Percentiles rank a stretch among this genome's conserved stretches.
phyloP scores from a whole-genome alignment of 2,329 filamentous ascomycete genomes.

The Lachnellula arida region DNA sequence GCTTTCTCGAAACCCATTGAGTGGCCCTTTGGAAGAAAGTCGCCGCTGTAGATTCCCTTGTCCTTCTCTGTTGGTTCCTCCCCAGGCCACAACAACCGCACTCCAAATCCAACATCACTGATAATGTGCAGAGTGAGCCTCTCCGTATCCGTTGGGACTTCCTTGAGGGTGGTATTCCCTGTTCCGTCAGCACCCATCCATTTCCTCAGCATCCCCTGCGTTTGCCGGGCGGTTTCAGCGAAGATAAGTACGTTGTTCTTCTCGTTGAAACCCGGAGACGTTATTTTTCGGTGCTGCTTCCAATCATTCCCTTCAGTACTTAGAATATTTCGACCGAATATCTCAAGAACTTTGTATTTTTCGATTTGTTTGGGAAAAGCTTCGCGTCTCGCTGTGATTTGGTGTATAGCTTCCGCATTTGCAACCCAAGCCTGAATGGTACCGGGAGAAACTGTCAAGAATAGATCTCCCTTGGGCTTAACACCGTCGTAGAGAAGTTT shows the following conservation, averaged over 20 bases:
- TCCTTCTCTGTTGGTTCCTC: conserved; percentile 45
- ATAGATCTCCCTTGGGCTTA: conserved; percentile 55
- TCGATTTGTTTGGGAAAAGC: conserved; percentile 66
- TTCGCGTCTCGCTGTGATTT: conserved; percentile 62
- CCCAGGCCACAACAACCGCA: conserved; percentile 57
- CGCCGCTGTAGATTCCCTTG: conserved; percentile 38
- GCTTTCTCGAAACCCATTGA: conserved; percentile 53
- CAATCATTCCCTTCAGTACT: conserved; percentile 65
- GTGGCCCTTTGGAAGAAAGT: conserved; percentile 36
- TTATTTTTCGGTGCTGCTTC: conserved; percentile 69
- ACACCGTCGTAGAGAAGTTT: conserved; percentile 53
- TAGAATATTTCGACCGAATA: conserved; percentile 69
- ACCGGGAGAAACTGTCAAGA: conserved; percentile 58
- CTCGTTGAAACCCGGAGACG: conserved; percentile 70
- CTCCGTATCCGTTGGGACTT: conserved; percentile 63
- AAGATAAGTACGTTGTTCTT: conserved; percentile 67
- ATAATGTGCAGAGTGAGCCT: conserved; percentile 54
- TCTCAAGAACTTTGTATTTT: conserved; percentile 53
- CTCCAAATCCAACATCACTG: conserved; percentile 67
- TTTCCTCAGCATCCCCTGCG: conserved; percentile 53
- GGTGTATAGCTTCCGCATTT: conserved; percentile 60
- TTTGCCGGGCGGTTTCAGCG: conserved; percentile 58
- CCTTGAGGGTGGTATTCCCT: conserved; percentile 46
- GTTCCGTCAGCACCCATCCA: conserved; percentile 47
- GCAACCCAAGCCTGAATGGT: conserved; percentile 51